A percentile compares a stretch with the other conserved stretches of the same genome.
phyloP scores from a whole-genome alignment of 306 rosid genomes.

The Malus sylvestris region DNA sequence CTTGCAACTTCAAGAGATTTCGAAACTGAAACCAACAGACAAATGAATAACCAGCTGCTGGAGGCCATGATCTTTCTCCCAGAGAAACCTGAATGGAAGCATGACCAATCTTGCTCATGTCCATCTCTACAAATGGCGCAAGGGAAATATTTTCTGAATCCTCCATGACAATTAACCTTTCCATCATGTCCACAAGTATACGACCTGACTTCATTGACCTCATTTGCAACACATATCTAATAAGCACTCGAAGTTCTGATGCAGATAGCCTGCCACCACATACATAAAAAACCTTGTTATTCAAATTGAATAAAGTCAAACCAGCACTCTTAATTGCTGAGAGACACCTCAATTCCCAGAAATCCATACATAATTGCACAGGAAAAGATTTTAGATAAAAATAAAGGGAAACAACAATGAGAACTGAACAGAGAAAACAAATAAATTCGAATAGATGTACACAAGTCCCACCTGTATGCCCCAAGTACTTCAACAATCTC shows the following conservation, averaged over 20 bases:
- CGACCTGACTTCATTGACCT: conserved; percentile 74
- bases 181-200: conserved; percentile 84
- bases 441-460: conserved; percentile 3
- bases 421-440: conserved; percentile 11
- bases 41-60: conserved; percentile 99
- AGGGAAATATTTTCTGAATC: conserved; percentile 77
- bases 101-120: conserved; percentile 90
- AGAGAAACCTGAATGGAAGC: conserved; percentile 97
- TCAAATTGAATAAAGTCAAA: neutral
- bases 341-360: neutral
- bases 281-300: conserved; percentile 5
- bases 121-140: conserved; percentile 95
- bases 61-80: conserved; percentile 99
- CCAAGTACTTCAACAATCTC: conserved; percentile 93
- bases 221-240: conserved; percentile 77
- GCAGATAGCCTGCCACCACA: conserved; percentile 65
- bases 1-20: conserved; percentile 63
- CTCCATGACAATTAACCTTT: conserved; percentile 68
- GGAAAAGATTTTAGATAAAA: neutral
- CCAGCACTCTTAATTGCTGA: neutral
- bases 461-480: conserved; percentile 68
- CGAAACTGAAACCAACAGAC: conserved; percentile 96
- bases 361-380: conserved; percentile 17
- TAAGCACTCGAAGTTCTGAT: conserved; percentile 70
- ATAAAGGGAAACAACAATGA: neutral